Evolutionary conservation across 805 yeast species (phyloP), one percentile per base, ranked within the genome.

Genomic region (Cyberlindnera amylophila): DNA sequence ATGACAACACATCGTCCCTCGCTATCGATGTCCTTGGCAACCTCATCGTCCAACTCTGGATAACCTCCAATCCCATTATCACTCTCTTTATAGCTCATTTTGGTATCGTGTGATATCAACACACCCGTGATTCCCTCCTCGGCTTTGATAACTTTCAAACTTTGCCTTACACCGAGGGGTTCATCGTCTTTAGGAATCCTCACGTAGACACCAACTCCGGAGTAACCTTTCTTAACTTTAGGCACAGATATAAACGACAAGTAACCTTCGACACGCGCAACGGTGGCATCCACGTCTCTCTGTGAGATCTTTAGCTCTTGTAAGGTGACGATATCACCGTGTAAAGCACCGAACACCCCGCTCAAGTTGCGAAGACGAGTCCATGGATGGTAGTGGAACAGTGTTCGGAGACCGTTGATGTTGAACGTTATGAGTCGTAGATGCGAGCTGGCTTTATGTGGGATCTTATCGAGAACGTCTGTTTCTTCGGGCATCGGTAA

Each of bases 101-200:
- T 46, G 1, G 62, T 52, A 10, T 51, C 52, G 38, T 53, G 61
- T 2, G 61, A 47, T 9, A 40, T 47, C 18, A 69, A 38, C 2
- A 66, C 64, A 0, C 98, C 99, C 0, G 96, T 84, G 7, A 93
- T 67, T 0, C 99, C 99, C 61, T 91, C 96, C 58, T 93, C 98
- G 0, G 90, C 96, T 49, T 75, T 78, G 3, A 74, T 38, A 1
- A 88, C 87, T 2, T 70, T 64, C 19, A 89, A 57, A 2, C 71
- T 58, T 15, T 59, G 56, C 39, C 53, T 58, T 2, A 65, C 41
- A 17, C 49, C 34, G 1, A 61, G 57, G 0, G 74, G 61, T 19
- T 82, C 85, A 10, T 60, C 62, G 0, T 62, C 64, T 1, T 56
- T 52, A 1, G 82, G 78, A 3, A 67, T 62, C 36, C 89, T 65